Base-by-base conservation (phyloP, 345 rosid genomes). In the Kernera saxatilis region DNA sequence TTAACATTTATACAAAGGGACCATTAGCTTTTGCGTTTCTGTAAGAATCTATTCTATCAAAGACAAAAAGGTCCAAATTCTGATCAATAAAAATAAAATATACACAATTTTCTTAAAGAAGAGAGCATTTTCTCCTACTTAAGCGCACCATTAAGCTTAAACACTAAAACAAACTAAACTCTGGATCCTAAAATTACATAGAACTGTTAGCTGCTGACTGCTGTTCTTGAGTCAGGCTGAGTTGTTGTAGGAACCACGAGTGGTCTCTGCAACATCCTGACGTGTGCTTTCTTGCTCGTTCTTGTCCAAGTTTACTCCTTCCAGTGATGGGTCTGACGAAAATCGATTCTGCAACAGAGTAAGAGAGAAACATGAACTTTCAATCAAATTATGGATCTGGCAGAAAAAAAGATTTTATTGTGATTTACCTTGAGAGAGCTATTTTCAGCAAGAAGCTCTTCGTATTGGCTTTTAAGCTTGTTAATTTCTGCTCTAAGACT, bases 401-500 rank as follows among this genome's bases (percentile, higher is more conserved):
- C 9, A 3, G 25, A 40, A 40, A 57, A 2, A 21, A 1, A 26
- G 4, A 0, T 30, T 40, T 12, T 11, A 0, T 4, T 23, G 32
- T n/a, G 4, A 29, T 52, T 70, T 67, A 91, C 98, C 94, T 93
- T 88, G 52, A 93, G 86, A 77, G 90, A 67, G 48, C 75, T 78
- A 36, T 93, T 90, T 82, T 88, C 89, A 3, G 84, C 78, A 59
- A 82, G 78, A 82, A 93, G 92, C 79, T 85, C 84, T 62, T 88
- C 93, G 15, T 83, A 87, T 48, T 85, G 86, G 12, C 84, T 78
- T 84, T 84, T 88, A 72, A 90, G 82, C 41, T 77, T 86, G 75
- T 52, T 85, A 21, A 91, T 83, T 69, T 93, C 98, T 72, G 91
- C 84, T 81, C 89, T 82, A 43, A 94, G 88, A 79, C 60, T 81